Evolutionary conservation across 768 basidiomycete species (phyloP), one percentile per base, ranked within the genome.

Genomic region (Suillus variegatus): DNA sequence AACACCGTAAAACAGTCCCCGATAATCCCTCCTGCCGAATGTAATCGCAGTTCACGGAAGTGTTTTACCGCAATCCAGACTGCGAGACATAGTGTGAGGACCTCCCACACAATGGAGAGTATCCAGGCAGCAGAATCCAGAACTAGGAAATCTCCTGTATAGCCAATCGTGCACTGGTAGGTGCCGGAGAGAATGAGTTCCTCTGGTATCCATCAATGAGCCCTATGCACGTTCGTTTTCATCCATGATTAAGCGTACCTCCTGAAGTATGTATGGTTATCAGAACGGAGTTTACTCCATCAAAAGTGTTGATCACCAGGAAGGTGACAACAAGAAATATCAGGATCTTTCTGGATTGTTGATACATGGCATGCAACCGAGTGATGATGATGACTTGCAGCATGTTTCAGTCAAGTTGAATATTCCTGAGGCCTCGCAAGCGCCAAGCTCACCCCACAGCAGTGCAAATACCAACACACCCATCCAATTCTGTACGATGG

Each of bases 401-500:
- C 2, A 47, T 22, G 2, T 47, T 22, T 47, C 46, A 22, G 46
- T 47, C 18, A 6, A 47, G 13, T n/a, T 47, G 20, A 47, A 47
- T 47, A 47, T 22, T 12, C 12, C 46, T 47, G 46, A 47, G 46
- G 4, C 13, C 10, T 22, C 10, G 10, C n/a, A 22, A 47, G 46
- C 22, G 46, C 10, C 46, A 47, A 22, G 10, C 46, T 47, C n/a
- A 47, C 46, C n/a, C n/a, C 12, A 13, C 12, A 47, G n/a, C 10
- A 47, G 3, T 13, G 12, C 0, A 47, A 0, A 22, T 22, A 13
- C 47, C 47, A 47, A 1, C 12, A 13, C 2, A 47, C 1, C 2
- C 47, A 12, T 12, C 47, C n/a, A n/a, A 22, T 0, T 6, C 10
- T 12, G 22, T 22, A 22, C 2, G 12, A 12, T 0, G 5, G 0